Base-by-base conservation (phyloP, 768 basidiomycete species). In the Suillus clintonianus region DNA sequence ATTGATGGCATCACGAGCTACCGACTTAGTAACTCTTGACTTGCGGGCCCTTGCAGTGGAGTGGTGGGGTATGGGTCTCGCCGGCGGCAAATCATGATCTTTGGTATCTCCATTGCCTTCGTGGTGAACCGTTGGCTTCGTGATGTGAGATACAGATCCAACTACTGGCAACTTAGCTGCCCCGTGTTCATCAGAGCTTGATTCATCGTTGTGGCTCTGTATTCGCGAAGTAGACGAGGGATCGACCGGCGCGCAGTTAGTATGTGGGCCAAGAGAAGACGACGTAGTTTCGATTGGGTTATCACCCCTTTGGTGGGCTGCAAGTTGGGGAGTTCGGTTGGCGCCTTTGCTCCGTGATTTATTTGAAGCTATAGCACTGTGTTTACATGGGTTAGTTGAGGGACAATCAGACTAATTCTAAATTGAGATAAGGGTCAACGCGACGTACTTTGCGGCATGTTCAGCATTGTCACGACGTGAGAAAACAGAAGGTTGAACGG, bases 391-490 rank as follows among this genome's bases (percentile, higher is more conserved):
- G 17, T 41, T 27, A 41, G 37, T 41, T 39, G 24, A 27, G 37
- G 37, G 37, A 27, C 10, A 10, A 17, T 19, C 15, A 30, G 10
- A 57, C 17, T 27, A 27, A 57, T 41, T 39, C 24, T 39, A 57
- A 30, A 57, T 41, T 17, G 3, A 59, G 36, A 41, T 14, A 59
- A 61, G 58, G 39, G 34, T 43, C 43, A 36, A 61, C 14, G 34
- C 17, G 11, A 62, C 74, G 58, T 63, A 70, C 74, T 36, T 39
- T 51, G 51, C 51, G 36, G 47, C 45, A 14, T 37, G 27, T 47
- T 39, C 51, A 11, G 64, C 45, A 47, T 19, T 48, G 34, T 61
- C 64, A 61, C 61, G 41, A 30, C 30, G 59, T 47, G 59, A 43
- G 54, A 56, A 32, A 17, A 41, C 19, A 39, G 41, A 15, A 24